These are phyloP conservation scores for Prototheca wickerhamii DNA, from an alignment of 163 green algal species.

Conservation along the genomic window DNA sequence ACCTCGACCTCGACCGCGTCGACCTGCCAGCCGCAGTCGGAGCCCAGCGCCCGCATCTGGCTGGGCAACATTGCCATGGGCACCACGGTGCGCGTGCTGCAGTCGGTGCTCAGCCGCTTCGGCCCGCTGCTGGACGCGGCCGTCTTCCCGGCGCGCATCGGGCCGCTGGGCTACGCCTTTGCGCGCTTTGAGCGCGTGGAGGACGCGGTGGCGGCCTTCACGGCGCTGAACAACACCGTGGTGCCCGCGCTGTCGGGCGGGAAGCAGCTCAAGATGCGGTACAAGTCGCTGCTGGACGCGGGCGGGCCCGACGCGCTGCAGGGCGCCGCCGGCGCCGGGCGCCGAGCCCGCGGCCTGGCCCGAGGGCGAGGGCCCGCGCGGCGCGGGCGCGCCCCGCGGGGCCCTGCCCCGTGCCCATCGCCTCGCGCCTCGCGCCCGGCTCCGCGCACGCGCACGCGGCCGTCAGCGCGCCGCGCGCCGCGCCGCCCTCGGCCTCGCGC, in stretches of 20 bases:
- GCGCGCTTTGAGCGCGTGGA: conserved; percentile 42
- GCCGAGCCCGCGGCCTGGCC: background rate
- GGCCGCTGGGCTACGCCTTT: conserved; percentile 47
- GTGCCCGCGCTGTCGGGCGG: conserved; percentile 26
- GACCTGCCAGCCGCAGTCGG: too few species aligned
- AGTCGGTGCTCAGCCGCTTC: conserved; percentile 31
- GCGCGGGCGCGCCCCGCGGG: too few species aligned
- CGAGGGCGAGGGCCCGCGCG: background rate
- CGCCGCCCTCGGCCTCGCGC: conserved; percentile 17
- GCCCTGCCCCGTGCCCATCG: too few species aligned
- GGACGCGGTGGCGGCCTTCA: conserved; percentile 27
- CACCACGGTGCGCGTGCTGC: conserved; percentile 27
- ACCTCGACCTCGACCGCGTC: conserved; percentile 10
- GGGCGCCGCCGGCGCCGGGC: too few species aligned
- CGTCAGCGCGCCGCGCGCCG: too few species aligned
- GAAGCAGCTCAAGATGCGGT: conserved; percentile 52
- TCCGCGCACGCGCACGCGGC: too few species aligned
- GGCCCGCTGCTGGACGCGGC: conserved; percentile 34
- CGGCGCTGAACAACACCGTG: conserved; percentile 37
- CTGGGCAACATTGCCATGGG: conserved; percentile 44
- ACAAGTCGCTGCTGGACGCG: conserved; percentile 39
- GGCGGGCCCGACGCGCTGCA: too few species aligned
- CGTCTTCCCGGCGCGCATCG: conserved; percentile 46
- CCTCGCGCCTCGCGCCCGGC: too few species aligned
- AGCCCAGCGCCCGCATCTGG: conserved; percentile 35